Evolutionary conservation across 2,329 filamentous ascomycete genomes (phyloP), one percentile per base, ranked within the genome.

Genomic region (Fusarium sp.): DNA sequence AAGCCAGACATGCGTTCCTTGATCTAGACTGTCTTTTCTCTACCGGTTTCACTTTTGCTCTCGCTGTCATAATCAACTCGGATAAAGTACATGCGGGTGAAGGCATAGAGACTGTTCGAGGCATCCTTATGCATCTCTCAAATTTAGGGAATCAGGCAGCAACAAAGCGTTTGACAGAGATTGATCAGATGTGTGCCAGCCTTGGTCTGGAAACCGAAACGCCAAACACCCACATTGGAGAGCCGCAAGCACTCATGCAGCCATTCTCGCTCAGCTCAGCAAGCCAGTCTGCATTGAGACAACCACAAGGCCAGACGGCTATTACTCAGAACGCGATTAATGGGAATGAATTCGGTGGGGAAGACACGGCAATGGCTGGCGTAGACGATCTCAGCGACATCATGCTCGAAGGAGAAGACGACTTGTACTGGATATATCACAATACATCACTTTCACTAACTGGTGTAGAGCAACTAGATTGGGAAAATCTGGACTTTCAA

Each of bases 1-100:
- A 9, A 67, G 65, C 65, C 7, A 67, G 65, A 49, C 60, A 67
- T 15, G 52, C 65, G 4, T 67, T 67, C 19, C 62, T 62, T 22
- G 65, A 67, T 19, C 53, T 67, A 7, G 65, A 65, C 32, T 62
- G 60, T 28, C 49, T 67, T 9, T 67, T 65, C 33, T 67, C 65
- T 3, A 44, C 57, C 28, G 65, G 62, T 2, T 67, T 67, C 9
- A 55, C 65, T n/a, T 67, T 67, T 20, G 62, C 62, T 17, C 65
- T 67, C 13, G 62, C 57, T 0, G 62, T 62, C 5, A 55, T 63
- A 9, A 65, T 62, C 30, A 32, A 67, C 22, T 58, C 65, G 2
- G 46, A 49, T 4, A 28, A 28, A 4, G 26, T 11, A 9, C 5
- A 62, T 17, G 62, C 56, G 8, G 43, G 19, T 30, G 15, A 52